Evolutionary conservation across 441 rosid genomes (phyloP).

Genomic region (Raphanus hybrid): DNA sequence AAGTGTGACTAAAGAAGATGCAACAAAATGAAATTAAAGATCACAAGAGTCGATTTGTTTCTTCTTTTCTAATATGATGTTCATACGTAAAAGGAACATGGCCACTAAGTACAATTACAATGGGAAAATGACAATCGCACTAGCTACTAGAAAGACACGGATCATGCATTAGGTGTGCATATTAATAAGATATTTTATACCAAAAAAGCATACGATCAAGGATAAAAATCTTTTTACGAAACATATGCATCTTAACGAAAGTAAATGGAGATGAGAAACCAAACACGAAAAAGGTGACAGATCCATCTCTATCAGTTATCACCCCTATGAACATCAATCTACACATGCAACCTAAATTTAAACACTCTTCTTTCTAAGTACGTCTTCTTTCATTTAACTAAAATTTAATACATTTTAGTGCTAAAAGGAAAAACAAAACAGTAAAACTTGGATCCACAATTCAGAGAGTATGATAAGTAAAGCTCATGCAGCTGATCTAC

Average conservation of each 20-base stretch:
- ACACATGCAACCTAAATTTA: not conserved
- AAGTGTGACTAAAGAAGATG: not conserved
- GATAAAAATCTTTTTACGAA: not conserved
- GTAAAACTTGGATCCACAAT: conserved; percentile 1
- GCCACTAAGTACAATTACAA: not conserved
- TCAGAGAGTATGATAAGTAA: not conserved
- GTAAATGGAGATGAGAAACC: not conserved
- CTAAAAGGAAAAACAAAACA: not conserved
- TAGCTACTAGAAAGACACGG: not conserved
- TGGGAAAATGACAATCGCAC: not conserved
- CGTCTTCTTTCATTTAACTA: not conserved
- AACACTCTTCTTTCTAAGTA: not conserved
- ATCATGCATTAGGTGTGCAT: not conserved
- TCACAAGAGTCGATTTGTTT: not conserved
- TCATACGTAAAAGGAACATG: not conserved
- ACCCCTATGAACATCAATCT: not conserved
- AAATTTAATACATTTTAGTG: not conserved
- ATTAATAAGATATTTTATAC: not conserved
- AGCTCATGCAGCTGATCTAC: not conserved
- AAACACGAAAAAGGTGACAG: not conserved
- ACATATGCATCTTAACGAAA: not conserved
- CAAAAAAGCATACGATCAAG: not conserved
- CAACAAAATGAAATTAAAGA: not conserved
- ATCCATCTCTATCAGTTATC: not conserved
- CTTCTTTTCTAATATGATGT: not conserved